phyloP scores from a whole-genome alignment of 441 rosid genomes.

The Brassica hybrid region DNA sequence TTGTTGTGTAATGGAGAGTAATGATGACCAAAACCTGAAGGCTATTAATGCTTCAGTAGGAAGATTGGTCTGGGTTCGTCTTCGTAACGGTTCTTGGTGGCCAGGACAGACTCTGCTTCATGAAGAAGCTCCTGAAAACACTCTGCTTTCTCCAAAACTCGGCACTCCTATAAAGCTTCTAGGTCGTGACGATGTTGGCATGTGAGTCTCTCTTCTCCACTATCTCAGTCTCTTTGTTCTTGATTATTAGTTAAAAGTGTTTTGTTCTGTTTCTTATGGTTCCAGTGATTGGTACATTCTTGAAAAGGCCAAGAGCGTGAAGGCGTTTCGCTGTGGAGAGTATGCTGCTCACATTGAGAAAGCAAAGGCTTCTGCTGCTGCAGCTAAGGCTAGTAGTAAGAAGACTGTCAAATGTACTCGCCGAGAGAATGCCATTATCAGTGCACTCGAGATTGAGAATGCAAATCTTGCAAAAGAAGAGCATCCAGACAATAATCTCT shows the following conservation, averaged over 20 bases:
- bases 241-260: conserved; percentile 11
- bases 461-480: conserved; percentile 70
- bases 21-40: conserved; percentile 64
- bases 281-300: conserved; percentile 95
- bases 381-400: conserved; percentile 54
- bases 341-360: conserved; percentile 83
- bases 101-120: conserved; percentile 88
- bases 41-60: conserved; percentile 88
- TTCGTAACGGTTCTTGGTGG: conserved; percentile 99
- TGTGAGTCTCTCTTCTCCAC: conserved; percentile 58
- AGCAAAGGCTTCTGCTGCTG: conserved; percentile 84
- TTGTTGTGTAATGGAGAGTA: conserved; percentile 72
- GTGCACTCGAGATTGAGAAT: conserved; percentile 89
- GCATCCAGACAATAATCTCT: conserved; percentile 44
- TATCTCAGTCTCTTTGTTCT: conserved; percentile 9
- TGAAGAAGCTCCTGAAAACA: conserved; percentile 72
- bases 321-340: conserved; percentile 97
- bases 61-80: conserved; percentile 97
- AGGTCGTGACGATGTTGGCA: conserved; percentile 91
- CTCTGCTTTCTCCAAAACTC: conserved; percentile 78
- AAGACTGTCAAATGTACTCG: conserved; percentile 89
- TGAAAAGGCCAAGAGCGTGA: conserved; percentile 92
- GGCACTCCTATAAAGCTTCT: conserved; percentile 98
- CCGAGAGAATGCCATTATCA: conserved; percentile 93
- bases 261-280: conserved; percentile 30